phyloP scores from a whole-genome alignment of 2,329 filamentous ascomycete genomes.

The Exserohilum rostratum region DNA sequence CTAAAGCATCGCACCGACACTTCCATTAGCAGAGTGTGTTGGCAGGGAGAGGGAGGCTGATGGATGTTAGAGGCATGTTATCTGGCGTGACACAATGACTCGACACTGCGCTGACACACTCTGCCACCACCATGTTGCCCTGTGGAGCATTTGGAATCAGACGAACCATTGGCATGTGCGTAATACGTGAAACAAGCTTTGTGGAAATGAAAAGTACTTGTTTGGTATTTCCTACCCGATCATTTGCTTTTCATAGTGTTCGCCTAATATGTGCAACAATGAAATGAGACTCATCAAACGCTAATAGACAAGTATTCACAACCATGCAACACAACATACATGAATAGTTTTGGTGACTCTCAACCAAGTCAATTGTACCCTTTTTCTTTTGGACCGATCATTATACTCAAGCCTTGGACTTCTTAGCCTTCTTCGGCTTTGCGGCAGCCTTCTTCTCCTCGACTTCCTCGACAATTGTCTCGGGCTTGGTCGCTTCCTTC shows the following conservation, averaged over 20 bases:
- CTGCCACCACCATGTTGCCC: background rate
- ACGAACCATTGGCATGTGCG: too few species aligned
- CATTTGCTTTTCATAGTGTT: slow-evolving; percentile 1
- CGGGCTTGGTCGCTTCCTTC: slow-evolving; percentile 23
- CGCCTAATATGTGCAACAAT: slow-evolving; percentile 1
- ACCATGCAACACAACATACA: background rate
- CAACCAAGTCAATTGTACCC: background rate
- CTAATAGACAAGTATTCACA: background rate
- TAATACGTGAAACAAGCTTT: slow-evolving; percentile 6
- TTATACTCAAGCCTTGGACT: slow-evolving; percentile 26
- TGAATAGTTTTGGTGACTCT: background rate
- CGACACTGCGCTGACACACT: background rate
- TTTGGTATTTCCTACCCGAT: background rate
- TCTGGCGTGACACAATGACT: too few species aligned
- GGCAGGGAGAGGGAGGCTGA: too few species aligned
- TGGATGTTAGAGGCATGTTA: too few species aligned
- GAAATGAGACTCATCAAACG: slow-evolving; percentile 1
- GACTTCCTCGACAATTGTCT: slow-evolving; percentile 16
- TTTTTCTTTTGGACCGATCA: background rate
- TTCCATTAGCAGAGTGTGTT: too few species aligned
- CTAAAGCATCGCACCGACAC: too few species aligned
- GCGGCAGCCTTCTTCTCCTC: slow-evolving; percentile 26
- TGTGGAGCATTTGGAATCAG: background rate
- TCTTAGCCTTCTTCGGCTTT: slow-evolving; percentile 34
- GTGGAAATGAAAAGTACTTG: slow-evolving; percentile 3